Percentiles rank a stretch among this genome's conserved stretches.
Conservation (phyloP, 140 eudicot genomes). For the Ambrosia hybrid region DNA sequence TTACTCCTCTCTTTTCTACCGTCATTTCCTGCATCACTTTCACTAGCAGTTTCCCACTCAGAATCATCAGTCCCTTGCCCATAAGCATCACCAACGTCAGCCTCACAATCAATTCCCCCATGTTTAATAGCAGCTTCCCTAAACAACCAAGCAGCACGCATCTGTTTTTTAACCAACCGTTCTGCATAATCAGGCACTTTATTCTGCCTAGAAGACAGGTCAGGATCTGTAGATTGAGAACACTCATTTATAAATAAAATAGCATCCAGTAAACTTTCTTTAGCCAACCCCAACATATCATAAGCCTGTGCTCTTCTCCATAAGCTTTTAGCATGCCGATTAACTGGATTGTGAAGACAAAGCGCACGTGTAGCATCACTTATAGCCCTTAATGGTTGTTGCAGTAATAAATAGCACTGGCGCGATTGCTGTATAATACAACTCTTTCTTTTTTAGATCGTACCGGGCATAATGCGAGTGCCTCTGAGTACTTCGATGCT, state of each 20-base stretch:
- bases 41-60: slow-evolving; percentile 99
- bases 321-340: slow-evolving; percentile 92
- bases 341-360: slow-evolving; percentile 80
- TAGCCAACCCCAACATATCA: slow-evolving; percentile 92
- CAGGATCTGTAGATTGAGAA: slow-evolving; percentile 87
- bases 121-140: slow-evolving; percentile 91
- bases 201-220: slow-evolving; percentile 67
- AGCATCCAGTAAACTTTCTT: slow-evolving; percentile 94
- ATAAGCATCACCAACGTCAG: slow-evolving; percentile 53
- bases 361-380: slow-evolving; percentile 98
- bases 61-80: slow-evolving; percentile 90
- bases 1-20: slow-evolving; percentile 56
- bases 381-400: slow-evolving; percentile 85
- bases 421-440: slow-evolving; percentile 85
- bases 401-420: slow-evolving; percentile 91
- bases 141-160: slow-evolving; percentile 97
- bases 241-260: slow-evolving; percentile 87
- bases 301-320: slow-evolving; percentile 99
- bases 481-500: slow-evolving; percentile 90
- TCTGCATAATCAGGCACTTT: slow-evolving; percentile 99
- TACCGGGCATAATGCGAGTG: slow-evolving; percentile 78
- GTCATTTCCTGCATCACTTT: slow-evolving; percentile 76
- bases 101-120: slow-evolving; percentile 80
- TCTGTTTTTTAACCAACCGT: slow-evolving; percentile 92
- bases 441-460: slow-evolving; percentile 92